phyloP scores from a whole-genome alignment of 1,284 basidiomycete species.

The Malassezia globosa region DNA sequence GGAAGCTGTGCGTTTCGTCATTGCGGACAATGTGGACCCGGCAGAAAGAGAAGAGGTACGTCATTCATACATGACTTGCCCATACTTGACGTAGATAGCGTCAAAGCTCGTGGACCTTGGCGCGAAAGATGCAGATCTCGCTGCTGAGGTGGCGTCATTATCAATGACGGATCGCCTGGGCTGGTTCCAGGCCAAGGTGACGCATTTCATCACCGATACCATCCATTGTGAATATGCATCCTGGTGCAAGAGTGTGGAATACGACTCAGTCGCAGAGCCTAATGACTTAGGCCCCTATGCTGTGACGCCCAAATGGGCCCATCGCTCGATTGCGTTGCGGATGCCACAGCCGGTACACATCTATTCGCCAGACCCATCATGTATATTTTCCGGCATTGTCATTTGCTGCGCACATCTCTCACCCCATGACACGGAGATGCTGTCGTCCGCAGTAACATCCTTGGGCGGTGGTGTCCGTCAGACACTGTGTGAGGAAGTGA shows the following conservation, averaged over 20 bases:
- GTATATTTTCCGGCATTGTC: slow-evolving; percentile 67
- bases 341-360: slow-evolving; percentile 47
- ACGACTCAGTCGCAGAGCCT: not conserved
- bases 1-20: slow-evolving; percentile 1
- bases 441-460: slow-evolving; percentile 60
- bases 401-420: slow-evolving; percentile 56
- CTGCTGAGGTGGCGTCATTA: no score
- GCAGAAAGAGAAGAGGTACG: not conserved
- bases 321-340: slow-evolving; percentile 21
- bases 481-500: slow-evolving; percentile 67
- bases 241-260: not conserved
- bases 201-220: slow-evolving; percentile 12
- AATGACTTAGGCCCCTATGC: slow-evolving; percentile 1
- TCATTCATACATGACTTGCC: no score
- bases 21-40: slow-evolving; percentile 4
- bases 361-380: slow-evolving; percentile 64
- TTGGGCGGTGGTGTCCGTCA: slow-evolving; percentile 71
- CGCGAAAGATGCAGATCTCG: not conserved
- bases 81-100: no score
- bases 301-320: slow-evolving; percentile 28
- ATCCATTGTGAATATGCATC: not conserved
- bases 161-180: not conserved
- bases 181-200: slow-evolving; percentile 3
- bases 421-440: slow-evolving; percentile 58
- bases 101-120: not conserved